Conservation (phyloP, 2,329 filamentous ascomycete genomes). For the Podosphaera fusca region DNA sequence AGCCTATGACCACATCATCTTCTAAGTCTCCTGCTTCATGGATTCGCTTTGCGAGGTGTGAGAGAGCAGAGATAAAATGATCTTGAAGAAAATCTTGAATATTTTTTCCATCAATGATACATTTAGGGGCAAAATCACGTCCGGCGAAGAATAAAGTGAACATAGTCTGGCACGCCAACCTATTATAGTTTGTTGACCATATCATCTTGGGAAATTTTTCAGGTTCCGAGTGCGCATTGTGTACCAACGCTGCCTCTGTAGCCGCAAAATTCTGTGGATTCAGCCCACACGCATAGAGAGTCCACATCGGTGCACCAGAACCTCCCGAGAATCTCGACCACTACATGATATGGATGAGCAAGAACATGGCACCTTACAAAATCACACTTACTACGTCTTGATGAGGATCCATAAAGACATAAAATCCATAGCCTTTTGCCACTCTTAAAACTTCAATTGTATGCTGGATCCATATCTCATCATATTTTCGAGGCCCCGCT, state of each 20-base stretch:
- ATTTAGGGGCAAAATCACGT: constrained; percentile 80
- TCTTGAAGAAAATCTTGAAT: constrained; percentile 87
- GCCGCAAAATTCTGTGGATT: constrained; percentile 66
- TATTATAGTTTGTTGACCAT: constrained; percentile 92
- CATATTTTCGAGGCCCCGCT: constrained; percentile 71
- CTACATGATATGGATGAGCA: constrained; percentile 17
- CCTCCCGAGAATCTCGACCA: constrained; percentile 92
- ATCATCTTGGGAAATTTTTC: constrained; percentile 93
- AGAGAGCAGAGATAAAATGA: constrained; percentile 63
- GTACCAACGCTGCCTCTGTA: constrained; percentile 81
- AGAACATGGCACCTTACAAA: not conserved
- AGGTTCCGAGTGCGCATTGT: constrained; percentile 77
- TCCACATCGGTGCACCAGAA: constrained; percentile 94
- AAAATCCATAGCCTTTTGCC: constrained; percentile 80
- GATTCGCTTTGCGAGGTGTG: constrained; percentile 62
- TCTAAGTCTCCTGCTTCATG: constrained; percentile 77
- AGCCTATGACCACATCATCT: constrained; percentile 71
- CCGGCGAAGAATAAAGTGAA: constrained; percentile 91
- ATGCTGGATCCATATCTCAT: constrained; percentile 79
- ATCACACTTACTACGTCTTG: constrained; percentile 61
- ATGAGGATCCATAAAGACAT: constrained; percentile 95
- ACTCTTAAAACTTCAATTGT: constrained; percentile 67
- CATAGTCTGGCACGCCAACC: constrained; percentile 68
- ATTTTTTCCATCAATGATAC: constrained; percentile 80
- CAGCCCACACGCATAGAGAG: constrained; percentile 76